Percentiles rank a stretch among this genome's conserved stretches.
phyloP scores from a whole-genome alignment of 208 protist species.

The Trypanosoma boissoni region DNA sequence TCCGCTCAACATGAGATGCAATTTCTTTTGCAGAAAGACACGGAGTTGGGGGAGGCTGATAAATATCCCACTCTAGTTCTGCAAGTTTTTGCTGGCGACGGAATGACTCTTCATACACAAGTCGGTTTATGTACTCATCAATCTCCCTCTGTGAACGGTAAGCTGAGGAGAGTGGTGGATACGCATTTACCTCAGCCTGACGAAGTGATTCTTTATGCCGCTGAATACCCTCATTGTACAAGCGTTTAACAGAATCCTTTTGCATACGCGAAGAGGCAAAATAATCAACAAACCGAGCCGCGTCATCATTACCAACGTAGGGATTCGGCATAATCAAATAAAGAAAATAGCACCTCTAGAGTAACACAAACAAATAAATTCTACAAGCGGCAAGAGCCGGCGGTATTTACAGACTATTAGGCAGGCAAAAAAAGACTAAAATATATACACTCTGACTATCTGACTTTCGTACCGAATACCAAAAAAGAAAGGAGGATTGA shows the following conservation, averaged over 20 bases:
- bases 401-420: too few species aligned
- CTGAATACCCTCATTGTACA: conserved; percentile 54
- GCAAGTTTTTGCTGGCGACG: conserved; percentile 62
- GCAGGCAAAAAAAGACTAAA: too few species aligned
- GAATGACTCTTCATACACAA: conserved; percentile 64
- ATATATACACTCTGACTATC: too few species aligned
- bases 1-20: conserved; percentile 48
- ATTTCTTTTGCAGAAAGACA: conserved; percentile 33
- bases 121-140: conserved; percentile 53
- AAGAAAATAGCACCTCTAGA: background rate
- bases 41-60: conserved; percentile 33
- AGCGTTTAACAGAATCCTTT: conserved; percentile 60
- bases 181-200: conserved; percentile 42
- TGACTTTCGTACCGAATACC: too few species aligned
- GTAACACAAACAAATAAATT: conserved; percentile 6
- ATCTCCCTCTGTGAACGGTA: conserved; percentile 59
- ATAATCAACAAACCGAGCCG: conserved; percentile 69
- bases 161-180: conserved; percentile 36
- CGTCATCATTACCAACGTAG: conserved; percentile 60
- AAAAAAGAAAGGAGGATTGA: too few species aligned
- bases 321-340: conserved; percentile 60
- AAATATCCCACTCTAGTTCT: conserved; percentile 58
- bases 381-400: too few species aligned
- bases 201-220: conserved; percentile 37
- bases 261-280: conserved; percentile 74